A percentile compares a stretch with the other conserved stretches of the same genome.
Evolutionary conservation across 192 early-diverging fungal genomes (phyloP).

Genomic region (Backusella tuberculispora): DNA sequence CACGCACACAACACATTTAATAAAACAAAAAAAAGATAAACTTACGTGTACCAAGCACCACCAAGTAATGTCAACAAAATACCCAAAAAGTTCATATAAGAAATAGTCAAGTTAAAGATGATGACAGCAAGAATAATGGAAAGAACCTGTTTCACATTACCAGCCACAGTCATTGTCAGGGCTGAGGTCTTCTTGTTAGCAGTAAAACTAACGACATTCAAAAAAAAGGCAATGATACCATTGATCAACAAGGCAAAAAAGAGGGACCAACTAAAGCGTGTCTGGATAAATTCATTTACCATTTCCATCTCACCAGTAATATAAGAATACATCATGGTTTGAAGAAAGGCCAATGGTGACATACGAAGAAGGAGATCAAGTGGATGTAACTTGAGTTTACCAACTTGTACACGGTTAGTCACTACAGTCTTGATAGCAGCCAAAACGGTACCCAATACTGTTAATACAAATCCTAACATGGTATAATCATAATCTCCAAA

Average conservation of each 20-base stretch:
- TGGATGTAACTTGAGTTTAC: constrained; percentile 76
- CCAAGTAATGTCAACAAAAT: constrained; percentile 63
- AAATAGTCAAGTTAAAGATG: constrained; percentile 62
- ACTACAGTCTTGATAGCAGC: constrained; percentile 83
- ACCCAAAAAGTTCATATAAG: constrained; percentile 57
- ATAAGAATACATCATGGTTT: constrained; percentile 49
- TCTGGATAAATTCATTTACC: constrained; percentile 21
- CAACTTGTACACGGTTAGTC: constrained; percentile 80
- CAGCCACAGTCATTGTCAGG: constrained; percentile 65
- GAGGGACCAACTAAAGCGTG: constrained; percentile 19
- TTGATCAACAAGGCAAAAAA: constrained; percentile 58
- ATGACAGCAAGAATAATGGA: constrained; percentile 64
- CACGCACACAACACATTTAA: not conserved
- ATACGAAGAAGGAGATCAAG: constrained; percentile 80
- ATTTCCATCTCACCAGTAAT: constrained; percentile 54
- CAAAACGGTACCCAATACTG: constrained; percentile 75
- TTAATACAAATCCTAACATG: constrained; percentile 71
- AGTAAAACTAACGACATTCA: constrained; percentile 69
- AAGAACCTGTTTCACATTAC: constrained; percentile 74
- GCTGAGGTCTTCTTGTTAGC: constrained; percentile 71
- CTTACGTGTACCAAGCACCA: constrained; percentile 64
- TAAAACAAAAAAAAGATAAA: not conserved
- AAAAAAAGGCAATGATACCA: constrained; percentile 65
- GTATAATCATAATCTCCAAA: constrained; percentile 79
- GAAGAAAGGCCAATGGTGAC: constrained; percentile 54